Conservation (phyloP, 2,329 filamentous ascomycete species). For the Xylariaceae sp. region DNA sequence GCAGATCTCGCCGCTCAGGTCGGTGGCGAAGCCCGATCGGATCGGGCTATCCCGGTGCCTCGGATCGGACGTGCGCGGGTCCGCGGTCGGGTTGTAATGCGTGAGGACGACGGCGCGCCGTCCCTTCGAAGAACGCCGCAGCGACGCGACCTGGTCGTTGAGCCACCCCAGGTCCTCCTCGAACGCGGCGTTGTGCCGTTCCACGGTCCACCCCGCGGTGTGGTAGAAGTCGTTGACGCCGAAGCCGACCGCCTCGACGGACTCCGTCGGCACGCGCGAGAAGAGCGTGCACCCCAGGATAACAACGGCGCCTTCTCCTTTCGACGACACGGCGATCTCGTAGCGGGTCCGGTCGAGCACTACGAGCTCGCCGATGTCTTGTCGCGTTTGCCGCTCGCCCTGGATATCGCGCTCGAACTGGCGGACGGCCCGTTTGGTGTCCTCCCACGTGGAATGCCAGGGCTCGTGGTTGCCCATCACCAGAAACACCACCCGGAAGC, state of each 20-base stretch:
- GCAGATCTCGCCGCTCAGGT: conserved; percentile 41
- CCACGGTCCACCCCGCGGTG: conserved; percentile 45
- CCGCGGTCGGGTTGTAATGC: conserved; percentile 46
- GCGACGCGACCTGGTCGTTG: conserved; percentile 39
- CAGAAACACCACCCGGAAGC: conserved; percentile 54
- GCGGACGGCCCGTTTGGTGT: conserved; percentile 34
- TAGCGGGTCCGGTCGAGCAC: conserved; percentile 41
- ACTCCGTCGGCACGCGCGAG: conserved; percentile 47
- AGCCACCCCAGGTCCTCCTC: conserved; percentile 47
- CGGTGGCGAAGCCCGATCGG: conserved; percentile 42
- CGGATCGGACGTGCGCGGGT: conserved; percentile 40
- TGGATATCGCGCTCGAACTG: conserved; percentile 36
- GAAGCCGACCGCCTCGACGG: conserved; percentile 42
- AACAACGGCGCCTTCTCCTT: conserved; percentile 37
- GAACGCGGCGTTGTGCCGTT: conserved; percentile 43
- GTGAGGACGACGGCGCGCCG: conserved; percentile 43
- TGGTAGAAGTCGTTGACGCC: conserved; percentile 56
- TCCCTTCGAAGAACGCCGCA: conserved; percentile 30
- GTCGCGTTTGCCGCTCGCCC: conserved; percentile 15
- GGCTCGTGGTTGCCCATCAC: conserved; percentile 62
- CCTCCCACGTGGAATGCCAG: conserved; percentile 46
- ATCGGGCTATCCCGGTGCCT: conserved; percentile 37
- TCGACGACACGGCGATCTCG: conserved; percentile 40
- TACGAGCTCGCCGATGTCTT: conserved; percentile 42
- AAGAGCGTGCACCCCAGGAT: conserved; percentile 54